Conservation (phyloP, 1,284 basidiomycete species). For the Ustilago bromivora region DNA sequence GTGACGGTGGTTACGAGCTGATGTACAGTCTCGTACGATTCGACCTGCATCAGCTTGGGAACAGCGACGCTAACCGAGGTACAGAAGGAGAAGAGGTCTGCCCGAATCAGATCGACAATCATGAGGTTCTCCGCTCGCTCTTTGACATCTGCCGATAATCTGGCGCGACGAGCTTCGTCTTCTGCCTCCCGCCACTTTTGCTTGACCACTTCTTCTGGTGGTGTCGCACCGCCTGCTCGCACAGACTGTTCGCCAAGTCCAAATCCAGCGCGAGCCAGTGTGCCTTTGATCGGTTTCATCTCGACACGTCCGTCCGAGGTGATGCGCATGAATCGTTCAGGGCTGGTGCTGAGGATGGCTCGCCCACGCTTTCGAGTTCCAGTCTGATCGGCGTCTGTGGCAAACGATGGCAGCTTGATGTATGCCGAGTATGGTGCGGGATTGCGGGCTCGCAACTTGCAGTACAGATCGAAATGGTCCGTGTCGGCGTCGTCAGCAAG, state of each 20-base stretch:
- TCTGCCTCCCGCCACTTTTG: conserved; percentile 44
- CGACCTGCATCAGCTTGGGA: conserved; percentile 86
- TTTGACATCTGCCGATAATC: conserved; percentile 82
- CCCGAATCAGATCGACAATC: conserved; percentile 96
- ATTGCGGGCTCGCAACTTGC: conserved; percentile 75
- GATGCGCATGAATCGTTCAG: conserved; percentile 92
- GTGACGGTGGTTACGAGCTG: conserved; percentile 91
- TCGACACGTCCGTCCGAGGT: conserved; percentile 78
- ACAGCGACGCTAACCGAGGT: conserved; percentile 81
- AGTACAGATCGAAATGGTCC: conserved; percentile 63
- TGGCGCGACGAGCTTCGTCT: conserved; percentile 70
- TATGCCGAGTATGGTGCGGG: conserved; percentile 92
- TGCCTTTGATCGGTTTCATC: conserved; percentile 96
- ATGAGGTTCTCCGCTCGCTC: conserved; percentile 97
- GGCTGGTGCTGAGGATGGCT: conserved; percentile 80
- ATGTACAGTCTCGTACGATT: conserved; percentile 95
- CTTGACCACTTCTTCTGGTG: conserved; percentile 39
- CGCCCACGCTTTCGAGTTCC: conserved; percentile 71
- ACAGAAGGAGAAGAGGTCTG: conserved; percentile 84
- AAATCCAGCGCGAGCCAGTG: conserved; percentile 63
- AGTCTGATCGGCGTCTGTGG: not conserved
- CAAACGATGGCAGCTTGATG: conserved; percentile 77
- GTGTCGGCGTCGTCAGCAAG: conserved; percentile 15
- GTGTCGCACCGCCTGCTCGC: conserved; percentile 28
- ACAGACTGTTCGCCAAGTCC: conserved; percentile 55